Base-by-base conservation (phyloP, 768 basidiomycete genomes). In the Neoboletus magnificus region DNA sequence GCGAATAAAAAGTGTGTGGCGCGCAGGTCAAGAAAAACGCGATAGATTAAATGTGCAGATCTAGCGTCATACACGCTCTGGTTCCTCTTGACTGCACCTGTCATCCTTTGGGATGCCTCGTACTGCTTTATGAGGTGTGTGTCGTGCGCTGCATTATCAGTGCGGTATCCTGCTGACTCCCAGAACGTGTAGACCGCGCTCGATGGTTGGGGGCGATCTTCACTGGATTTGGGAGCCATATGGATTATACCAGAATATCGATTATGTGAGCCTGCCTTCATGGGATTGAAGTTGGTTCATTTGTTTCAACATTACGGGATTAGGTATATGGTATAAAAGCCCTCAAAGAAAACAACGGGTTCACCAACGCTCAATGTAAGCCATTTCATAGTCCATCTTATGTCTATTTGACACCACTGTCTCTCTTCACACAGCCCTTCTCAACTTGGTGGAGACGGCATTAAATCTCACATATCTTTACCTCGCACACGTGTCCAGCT, bases 211-310 rank as follows among this genome's bases (percentile, higher is more conserved):
- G 1, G 93, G 93, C 3, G 91, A 94, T 70, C 76, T 94, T 44
- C 89, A 93, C 62, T 95, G 92, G 93, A 81, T 95, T 42, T 96
- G 93, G 93, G 76, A 80, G 55, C 91, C 91, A 3, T 95, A 95
- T 65, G 80, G 77, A 25, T 56, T 89, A 30, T 93, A 92, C 71
- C 86, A 91, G 65, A 75, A 86, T n/a, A 74, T 91, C 33, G 74
- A 78, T 57, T 65, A 72, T 42, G 75, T 77, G 59, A 52, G 74
- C 69, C 35, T 12, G 5, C n/a, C 22, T 40, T 44, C 20, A 4
- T 16, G 5, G 18, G 9, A 8, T 7, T 32, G 6, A 11, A 15
- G 10, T 2, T 11, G 4, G 4, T 44, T 54, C 76, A 71, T 59
- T 76, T 52, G 73, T 77, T 63, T 66, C 72, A 55, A 73, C 76